Base-by-base conservation (phyloP, 352 stramenopile genomes). In the Phytophthora litchii region DNA sequence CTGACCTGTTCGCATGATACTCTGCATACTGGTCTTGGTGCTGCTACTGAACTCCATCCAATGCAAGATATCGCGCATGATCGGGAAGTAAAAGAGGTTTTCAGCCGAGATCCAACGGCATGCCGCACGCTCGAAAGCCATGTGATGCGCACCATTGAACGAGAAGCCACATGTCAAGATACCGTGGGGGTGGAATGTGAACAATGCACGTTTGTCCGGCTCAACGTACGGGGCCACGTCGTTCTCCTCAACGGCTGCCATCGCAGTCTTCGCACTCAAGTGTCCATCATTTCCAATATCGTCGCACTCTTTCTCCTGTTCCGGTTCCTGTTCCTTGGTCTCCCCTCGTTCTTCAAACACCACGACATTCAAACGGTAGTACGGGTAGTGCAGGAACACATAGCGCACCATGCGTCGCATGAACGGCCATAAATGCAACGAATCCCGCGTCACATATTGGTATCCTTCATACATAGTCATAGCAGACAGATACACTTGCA, bases 161-260 rank as follows among this genome's bases (percentile, higher is more conserved):
- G 60, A 68, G 34, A 83, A 80, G 2, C 81, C 84, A 45, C 68
- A 80, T 4, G 75, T 78, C 16, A 90, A 52, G 14, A 89, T 70
- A 23, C 83, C 83, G 38, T 91, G 83, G 20, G 83, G 81, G 41
- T 93, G 81, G 57, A 88, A 90, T 12, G 72, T 68, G 51, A 76
- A 76, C 21, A 76, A 20, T 12, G 64, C 54, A 17, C 40, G 55
- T 14, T 64, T 62, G 17, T 70, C 37, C 5, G 51, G 45, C 20
- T 66, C 44, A 0, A 73, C 45, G 14, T 27, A 62, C 10, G 46
- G 38, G 3, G 23, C 53, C 21, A 61, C 12, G 13, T 71, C 57
- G 45, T 71, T 71, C 31, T 46, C 44, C 10, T 63, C 59, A 3
- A 68, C 40, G 9, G 50, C 47, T 41, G 40, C 31, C 43, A 31